Evolutionary conservation across 441 rosid species (phyloP).

Genomic region (Rhodomyrtus psidioides): DNA sequence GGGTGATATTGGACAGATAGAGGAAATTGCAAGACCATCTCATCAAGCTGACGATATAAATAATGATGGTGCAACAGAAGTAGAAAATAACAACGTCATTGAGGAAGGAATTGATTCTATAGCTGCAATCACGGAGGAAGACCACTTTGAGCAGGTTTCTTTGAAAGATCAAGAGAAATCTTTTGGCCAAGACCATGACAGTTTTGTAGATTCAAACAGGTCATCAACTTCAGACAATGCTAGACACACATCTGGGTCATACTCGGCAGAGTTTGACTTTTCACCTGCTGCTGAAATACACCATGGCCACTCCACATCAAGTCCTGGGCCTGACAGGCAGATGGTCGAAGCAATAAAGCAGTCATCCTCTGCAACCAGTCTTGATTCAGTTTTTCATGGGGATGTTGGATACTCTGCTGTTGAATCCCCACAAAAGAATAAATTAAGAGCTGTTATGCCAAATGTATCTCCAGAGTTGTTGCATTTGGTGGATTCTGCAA

Average conservation of each 20-base stretch:
- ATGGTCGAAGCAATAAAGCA: slow-evolving; percentile 27
- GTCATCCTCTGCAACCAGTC: slow-evolving; percentile 44
- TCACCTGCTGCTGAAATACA: slow-evolving; percentile 28
- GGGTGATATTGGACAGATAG: slow-evolving; percentile 16
- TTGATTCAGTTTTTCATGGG: slow-evolving; percentile 40
- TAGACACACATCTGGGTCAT: slow-evolving; percentile 22
- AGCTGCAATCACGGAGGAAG: slow-evolving; percentile 42
- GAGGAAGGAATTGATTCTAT: slow-evolving; percentile 24
- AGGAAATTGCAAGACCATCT: slow-evolving; percentile 29
- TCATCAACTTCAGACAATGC: slow-evolving; percentile 35
- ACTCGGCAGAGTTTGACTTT: slow-evolving; percentile 29
- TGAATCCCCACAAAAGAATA: slow-evolving; percentile 59
- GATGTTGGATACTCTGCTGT: slow-evolving; percentile 48
- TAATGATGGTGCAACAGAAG: slow-evolving; percentile 17
- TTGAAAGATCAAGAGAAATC: slow-evolving; percentile 61
- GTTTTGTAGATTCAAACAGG: slow-evolving; percentile 22
- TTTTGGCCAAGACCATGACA: slow-evolving; percentile 21
- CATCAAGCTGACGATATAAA: slow-evolving; percentile 20
- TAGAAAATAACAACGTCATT: slow-evolving; percentile 15
- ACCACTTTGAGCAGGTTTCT: slow-evolving; percentile 80
- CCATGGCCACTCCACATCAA: slow-evolving; percentile 35
- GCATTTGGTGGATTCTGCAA: slow-evolving; percentile 98
- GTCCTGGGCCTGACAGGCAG: slow-evolving; percentile 48
- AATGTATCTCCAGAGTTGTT: slow-evolving; percentile 97
- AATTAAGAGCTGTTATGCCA: slow-evolving; percentile 72